These are phyloP conservation scores for Chaetomiaceae sp. DNA, from an alignment of 2,329 filamentous ascomycete genomes.

Conservation along the genomic window DNA sequence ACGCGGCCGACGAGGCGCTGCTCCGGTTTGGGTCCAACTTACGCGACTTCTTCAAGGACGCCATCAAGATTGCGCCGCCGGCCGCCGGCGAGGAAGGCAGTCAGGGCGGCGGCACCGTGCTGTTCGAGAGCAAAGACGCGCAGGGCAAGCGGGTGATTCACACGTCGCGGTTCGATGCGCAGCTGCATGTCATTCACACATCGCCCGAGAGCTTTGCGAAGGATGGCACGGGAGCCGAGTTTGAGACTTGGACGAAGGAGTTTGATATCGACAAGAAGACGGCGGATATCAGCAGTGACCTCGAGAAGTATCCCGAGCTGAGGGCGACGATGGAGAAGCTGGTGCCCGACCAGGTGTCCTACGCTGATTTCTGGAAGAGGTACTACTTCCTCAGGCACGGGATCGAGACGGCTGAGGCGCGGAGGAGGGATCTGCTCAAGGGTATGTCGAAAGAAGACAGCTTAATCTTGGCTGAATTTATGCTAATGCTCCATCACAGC, in stretches of 20 bases:
- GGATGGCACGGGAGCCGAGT: constrained; percentile 74
- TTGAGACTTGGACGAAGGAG: constrained; percentile 63
- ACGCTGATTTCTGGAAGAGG: constrained; percentile 83
- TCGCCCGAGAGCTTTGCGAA: constrained; percentile 75
- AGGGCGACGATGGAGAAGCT: constrained; percentile 88
- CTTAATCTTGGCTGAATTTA: constrained; percentile 19
- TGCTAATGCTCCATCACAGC: constrained; percentile 43
- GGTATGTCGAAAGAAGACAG: constrained; percentile 49
- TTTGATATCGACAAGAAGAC: constrained; percentile 86
- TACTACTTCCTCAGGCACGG: constrained; percentile 95
- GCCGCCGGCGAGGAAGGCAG: constrained; percentile 40
- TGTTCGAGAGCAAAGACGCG: constrained; percentile 93
- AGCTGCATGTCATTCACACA: constrained; percentile 92
- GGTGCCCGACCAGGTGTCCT: constrained; percentile 89
- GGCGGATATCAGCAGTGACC: constrained; percentile 71
- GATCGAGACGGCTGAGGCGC: constrained; percentile 87
- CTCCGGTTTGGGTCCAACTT: constrained; percentile 88
- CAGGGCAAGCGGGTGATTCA: constrained; percentile 91
- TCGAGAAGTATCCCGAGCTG: constrained; percentile 83
- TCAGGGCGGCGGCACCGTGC: constrained; percentile 50
- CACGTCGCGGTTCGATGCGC: constrained; percentile 88
- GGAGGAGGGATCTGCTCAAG: constrained; percentile 83
- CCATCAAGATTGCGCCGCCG: constrained; percentile 80
- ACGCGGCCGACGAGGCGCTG: constrained; percentile 92
- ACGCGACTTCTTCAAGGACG: constrained; percentile 83